Evolutionary conservation across 441 rosid genomes (phyloP).

Genomic region (Syzygium malaccense): DNA sequence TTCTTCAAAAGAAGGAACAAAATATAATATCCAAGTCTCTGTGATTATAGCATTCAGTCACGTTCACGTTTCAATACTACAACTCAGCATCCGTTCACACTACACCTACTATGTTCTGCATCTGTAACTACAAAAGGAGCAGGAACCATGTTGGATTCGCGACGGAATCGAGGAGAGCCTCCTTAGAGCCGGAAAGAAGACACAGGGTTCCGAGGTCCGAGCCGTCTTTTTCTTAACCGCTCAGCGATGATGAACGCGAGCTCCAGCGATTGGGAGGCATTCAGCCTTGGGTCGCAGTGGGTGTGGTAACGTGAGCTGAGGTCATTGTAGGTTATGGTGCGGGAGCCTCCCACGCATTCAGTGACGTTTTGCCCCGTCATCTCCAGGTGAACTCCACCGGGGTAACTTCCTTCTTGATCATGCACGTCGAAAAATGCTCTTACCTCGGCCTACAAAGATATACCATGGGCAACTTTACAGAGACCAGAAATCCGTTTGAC

Average conservation of each 20-base stretch:
- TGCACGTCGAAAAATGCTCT: conserved; percentile 36
- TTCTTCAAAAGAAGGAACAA: background rate
- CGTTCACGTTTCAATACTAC: background rate
- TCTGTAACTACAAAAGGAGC: background rate
- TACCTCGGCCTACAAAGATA: conserved; percentile 23
- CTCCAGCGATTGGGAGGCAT: conserved; percentile 35
- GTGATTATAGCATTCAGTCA: background rate
- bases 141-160: background rate
- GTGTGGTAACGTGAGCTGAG: conserved; percentile 32
- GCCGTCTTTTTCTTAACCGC: conserved; percentile 23
- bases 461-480: background rate
- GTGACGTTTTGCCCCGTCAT: conserved; percentile 38
- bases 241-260: conserved; percentile 31
- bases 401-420: conserved; percentile 35
- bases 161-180: background rate
- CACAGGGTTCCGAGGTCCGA: conserved; percentile 1
- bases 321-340: conserved; percentile 28
- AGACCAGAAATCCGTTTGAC: background rate
- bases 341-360: conserved; percentile 34
- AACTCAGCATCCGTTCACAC: background rate
- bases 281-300: conserved; percentile 35
- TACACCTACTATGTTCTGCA: background rate
- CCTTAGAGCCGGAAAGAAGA: background rate
- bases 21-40: background rate
- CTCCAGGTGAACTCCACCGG: conserved; percentile 32